Evolutionary conservation across 1,284 basidiomycete species (phyloP).

Genomic region (Xerocomus amazonicus): DNA sequence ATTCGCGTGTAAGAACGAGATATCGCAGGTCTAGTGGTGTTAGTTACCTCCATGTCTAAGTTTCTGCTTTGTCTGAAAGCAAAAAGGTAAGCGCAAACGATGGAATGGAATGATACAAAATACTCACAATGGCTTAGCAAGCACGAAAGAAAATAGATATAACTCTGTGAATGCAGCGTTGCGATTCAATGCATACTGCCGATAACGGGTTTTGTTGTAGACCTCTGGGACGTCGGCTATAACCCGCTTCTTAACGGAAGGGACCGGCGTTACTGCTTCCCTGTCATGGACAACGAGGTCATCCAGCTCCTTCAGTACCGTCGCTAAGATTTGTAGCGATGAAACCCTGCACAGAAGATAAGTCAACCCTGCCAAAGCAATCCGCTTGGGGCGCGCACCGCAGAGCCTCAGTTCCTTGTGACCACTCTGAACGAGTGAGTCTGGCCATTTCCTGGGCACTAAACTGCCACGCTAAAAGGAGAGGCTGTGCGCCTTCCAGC

Average conservation of each 20-base stretch:
- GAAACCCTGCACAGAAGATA: slow-evolving; percentile 42
- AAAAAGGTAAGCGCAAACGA: slow-evolving; percentile 4
- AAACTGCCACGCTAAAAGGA: slow-evolving; percentile 72
- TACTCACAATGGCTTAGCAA: slow-evolving; percentile 66
- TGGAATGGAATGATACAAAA: neutral
- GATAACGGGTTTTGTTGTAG: slow-evolving; percentile 57
- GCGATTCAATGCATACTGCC: slow-evolving; percentile 45
- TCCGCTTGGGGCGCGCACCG: slow-evolving; percentile 42
- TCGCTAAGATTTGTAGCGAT: slow-evolving; percentile 46
- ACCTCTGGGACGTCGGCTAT: slow-evolving; percentile 33
- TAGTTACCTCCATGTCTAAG: slow-evolving; percentile 71
- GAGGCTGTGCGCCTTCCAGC: slow-evolving; percentile 64
- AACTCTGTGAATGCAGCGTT: slow-evolving; percentile 57
- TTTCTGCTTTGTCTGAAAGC: slow-evolving; percentile 56
- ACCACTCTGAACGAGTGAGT: slow-evolving; percentile 64
- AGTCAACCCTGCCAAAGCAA: slow-evolving; percentile 2
- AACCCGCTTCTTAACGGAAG: slow-evolving; percentile 35
- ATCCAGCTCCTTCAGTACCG: slow-evolving; percentile 58
- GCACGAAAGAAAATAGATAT: slow-evolving; percentile 63
- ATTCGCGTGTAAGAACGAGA: slow-evolving; percentile 12
- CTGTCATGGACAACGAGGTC: slow-evolving; percentile 54
- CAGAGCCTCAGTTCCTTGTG: slow-evolving; percentile 50
- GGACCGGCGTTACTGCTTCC: slow-evolving; percentile 28
- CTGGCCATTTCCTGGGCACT: slow-evolving; percentile 66
- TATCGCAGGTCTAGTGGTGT: slow-evolving; percentile 1